phyloP scores from a whole-genome alignment of 768 basidiomycete species.

The Termitomyces sp. region DNA sequence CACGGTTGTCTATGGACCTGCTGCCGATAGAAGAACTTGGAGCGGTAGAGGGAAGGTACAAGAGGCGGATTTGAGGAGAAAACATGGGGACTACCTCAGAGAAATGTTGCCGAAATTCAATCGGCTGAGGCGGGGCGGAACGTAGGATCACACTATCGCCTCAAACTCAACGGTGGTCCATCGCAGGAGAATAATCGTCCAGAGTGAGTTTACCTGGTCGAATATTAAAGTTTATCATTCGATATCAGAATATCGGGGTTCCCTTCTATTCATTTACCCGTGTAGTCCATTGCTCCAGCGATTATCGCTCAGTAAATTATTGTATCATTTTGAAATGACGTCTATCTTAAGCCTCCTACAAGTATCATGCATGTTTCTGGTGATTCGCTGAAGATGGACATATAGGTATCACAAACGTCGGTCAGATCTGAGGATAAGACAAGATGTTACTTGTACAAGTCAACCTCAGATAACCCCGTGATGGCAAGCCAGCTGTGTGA shows the following conservation, averaged over 20 bases:
- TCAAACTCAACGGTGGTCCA: not conserved
- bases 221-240: not conserved
- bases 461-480: no score
- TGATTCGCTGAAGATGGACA: not conserved
- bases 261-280: not conserved
- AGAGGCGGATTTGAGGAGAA: constrained; percentile 76
- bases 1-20: constrained; percentile 78
- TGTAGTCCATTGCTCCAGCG: no score
- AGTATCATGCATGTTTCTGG: not conserved
- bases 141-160: not conserved
- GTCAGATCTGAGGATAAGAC: not conserved
- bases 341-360: not conserved
- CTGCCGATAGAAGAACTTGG: constrained; percentile 73
- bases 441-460: no score
- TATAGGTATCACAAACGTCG: no score
- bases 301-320: no score
- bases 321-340: not conserved
- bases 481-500: no score
- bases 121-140: constrained; percentile 53
- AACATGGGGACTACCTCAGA: constrained; percentile 87
- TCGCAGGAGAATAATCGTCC: no score
- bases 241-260: not conserved
- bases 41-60: constrained; percentile 81
- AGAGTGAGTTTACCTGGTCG: no score
- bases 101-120: constrained; percentile 94